Conservation (phyloP, 2,329 filamentous ascomycete genomes). For the Ophiostoma himal-ulmi region DNA sequence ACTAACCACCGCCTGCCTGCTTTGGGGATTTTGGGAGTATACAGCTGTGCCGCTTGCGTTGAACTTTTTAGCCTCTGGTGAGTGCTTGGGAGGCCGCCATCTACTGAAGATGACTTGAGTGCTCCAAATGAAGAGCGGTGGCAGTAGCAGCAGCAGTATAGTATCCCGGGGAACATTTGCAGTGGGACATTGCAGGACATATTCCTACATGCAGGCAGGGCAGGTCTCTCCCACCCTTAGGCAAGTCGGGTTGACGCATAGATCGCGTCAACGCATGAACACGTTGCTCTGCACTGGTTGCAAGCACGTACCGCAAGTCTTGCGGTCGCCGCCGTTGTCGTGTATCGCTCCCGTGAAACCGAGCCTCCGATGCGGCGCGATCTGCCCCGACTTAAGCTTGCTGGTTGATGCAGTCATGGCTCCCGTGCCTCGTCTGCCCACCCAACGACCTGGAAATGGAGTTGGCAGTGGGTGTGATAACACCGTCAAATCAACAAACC, state of each 20-base stretch:
- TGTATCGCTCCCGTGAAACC: conserved; percentile 16
- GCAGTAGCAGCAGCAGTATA: conserved; percentile 56
- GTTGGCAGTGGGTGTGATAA: background rate
- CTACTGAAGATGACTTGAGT: conserved; percentile 33
- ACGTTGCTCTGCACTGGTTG: background rate
- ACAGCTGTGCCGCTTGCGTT: conserved; percentile 72
- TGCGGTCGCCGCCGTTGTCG: background rate
- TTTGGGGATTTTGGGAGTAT: background rate
- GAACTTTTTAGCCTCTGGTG: conserved; percentile 88
- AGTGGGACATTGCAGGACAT: conserved; percentile 5
- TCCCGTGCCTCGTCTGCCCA: background rate
- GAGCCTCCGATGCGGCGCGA: background rate
- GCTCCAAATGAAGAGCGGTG: conserved; percentile 11
- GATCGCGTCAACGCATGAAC: background rate
- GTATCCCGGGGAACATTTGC: conserved; percentile 9
- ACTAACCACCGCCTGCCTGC: conserved; percentile 20
- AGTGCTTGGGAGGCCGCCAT: conserved; percentile 43
- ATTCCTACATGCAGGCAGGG: conserved; percentile 5
- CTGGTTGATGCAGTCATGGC: background rate
- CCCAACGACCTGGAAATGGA: conserved; percentile 1
- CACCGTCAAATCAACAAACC: background rate
- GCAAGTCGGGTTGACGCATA: background rate
- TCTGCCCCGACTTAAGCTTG: background rate
- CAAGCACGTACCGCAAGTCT: background rate
- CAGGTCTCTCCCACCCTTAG: conserved; percentile 1